Percentiles rank a stretch among this genome's conserved stretches.
Evolutionary conservation across 2,329 filamentous ascomycete species (phyloP).

Genomic region (Aspergillus aculeatinus): DNA sequence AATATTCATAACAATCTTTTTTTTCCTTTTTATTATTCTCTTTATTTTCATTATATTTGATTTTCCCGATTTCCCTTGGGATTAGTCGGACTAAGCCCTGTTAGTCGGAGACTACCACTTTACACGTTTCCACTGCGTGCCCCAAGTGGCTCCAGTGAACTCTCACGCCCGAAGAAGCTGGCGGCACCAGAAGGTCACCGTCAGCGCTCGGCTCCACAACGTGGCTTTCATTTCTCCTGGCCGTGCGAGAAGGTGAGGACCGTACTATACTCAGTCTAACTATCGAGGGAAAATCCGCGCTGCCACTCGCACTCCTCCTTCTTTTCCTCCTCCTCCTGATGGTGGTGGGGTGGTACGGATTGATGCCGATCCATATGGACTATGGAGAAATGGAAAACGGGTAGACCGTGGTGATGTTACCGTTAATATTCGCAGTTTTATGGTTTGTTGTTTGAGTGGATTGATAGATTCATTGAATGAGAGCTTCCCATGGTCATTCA

Average conservation of each 20-base stretch:
- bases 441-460: background rate
- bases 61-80: too few species aligned
- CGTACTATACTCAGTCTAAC: too few species aligned
- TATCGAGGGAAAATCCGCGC: too few species aligned
- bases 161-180: conserved; percentile 27
- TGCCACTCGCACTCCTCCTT: background rate
- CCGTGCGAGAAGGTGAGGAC: conserved; percentile 16
- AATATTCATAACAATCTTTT: conserved; percentile 7
- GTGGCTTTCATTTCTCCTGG: conserved; percentile 30
- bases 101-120: conserved; percentile 8
- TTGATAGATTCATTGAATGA: too few species aligned
- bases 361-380: conserved; percentile 31
- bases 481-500: background rate
- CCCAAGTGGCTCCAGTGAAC: conserved; percentile 16
- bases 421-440: background rate
- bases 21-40: conserved; percentile 4
- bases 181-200: conserved; percentile 36
- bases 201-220: conserved; percentile 35
- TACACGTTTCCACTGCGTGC: conserved; percentile 20
- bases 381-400: conserved; percentile 10
- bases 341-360: conserved; percentile 26
- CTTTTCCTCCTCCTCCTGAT: conserved; percentile 1
- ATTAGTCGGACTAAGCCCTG: conserved; percentile 6
- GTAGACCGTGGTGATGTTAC: background rate
- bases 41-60: too few species aligned